Evolutionary conservation across 768 basidiomycete genomes (phyloP).

Genomic region (Hericium erinaceus): DNA sequence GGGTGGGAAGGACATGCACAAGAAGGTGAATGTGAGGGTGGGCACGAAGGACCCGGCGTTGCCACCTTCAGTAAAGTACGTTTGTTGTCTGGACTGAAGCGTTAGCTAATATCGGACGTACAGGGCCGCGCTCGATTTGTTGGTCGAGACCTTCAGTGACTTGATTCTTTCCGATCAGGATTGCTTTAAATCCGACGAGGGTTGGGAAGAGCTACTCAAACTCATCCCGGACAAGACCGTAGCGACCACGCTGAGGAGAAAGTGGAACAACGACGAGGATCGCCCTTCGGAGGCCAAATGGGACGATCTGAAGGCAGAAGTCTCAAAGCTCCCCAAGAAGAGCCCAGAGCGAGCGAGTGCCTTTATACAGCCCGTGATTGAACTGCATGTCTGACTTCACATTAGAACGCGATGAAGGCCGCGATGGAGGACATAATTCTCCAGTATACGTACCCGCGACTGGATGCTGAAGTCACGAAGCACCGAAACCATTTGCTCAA

Average conservation of each 20-base stretch:
- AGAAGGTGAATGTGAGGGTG: conserved; percentile 69
- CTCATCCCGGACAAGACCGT: conserved; percentile 60
- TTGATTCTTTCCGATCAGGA: conserved; percentile 80
- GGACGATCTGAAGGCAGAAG: conserved; percentile 45
- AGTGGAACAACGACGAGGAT: conserved; percentile 49
- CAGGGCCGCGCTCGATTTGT: conserved; percentile 30
- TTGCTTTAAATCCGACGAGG: conserved; percentile 60
- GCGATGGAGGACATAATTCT: conserved; percentile 84
- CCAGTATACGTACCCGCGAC: conserved; percentile 90
- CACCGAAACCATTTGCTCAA: conserved; percentile 97
- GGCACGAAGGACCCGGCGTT: conserved; percentile 27
- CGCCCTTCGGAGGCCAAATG: conserved; percentile 66
- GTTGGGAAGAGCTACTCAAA: conserved; percentile 65
- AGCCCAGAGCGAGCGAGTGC: conserved; percentile 25
- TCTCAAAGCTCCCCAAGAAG: conserved; percentile 24
- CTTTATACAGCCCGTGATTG: not conserved
- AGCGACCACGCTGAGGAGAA: conserved; percentile 36
- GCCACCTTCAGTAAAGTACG: conserved; percentile 67
- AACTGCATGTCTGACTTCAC: not conserved
- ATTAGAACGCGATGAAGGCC: conserved; percentile 25
- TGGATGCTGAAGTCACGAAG: conserved; percentile 96
- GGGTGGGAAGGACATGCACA: conserved; percentile 71
- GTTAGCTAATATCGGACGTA: not conserved
- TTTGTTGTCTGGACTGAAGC: not conserved
- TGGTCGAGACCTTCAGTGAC: conserved; percentile 49